Conservation (phyloP, 2,329 filamentous ascomycete genomes). For the Lachnellula arida region DNA sequence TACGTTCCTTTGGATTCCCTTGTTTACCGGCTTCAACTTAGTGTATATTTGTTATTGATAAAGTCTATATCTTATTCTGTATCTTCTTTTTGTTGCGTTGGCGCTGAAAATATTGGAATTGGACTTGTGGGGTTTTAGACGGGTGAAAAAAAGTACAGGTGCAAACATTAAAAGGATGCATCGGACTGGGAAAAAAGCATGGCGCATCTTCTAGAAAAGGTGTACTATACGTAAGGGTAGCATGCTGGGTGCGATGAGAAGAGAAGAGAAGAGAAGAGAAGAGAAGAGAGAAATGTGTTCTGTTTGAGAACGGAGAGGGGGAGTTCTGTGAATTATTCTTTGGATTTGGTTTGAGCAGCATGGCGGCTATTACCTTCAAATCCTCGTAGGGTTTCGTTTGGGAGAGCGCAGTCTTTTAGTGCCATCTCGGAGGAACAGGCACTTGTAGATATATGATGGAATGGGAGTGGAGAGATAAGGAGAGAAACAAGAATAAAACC, state of each 20-base stretch:
- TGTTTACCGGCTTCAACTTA: conserved; percentile 3
- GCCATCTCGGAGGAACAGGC: background rate
- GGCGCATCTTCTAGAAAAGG: background rate
- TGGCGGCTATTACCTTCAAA: conserved; percentile 30
- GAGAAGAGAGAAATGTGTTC: background rate
- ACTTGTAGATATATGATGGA: background rate
- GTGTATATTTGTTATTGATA: conserved; percentile 6
- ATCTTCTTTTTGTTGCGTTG: conserved; percentile 5
- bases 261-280: background rate
- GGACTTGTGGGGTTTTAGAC: conserved; percentile 1
- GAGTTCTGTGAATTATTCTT: background rate
- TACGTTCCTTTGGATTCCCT: conserved; percentile 15
- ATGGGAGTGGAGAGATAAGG: too few species aligned
- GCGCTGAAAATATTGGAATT: background rate
- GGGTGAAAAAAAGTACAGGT: background rate
- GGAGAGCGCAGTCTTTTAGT: conserved; percentile 31
- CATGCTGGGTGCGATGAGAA: background rate
- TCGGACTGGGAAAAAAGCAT: background rate
- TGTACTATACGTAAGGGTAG: background rate
- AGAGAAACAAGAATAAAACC: too few species aligned
- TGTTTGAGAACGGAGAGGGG: background rate
- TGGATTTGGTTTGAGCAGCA: background rate
- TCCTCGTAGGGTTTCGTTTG: conserved; percentile 11
- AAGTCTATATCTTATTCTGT: conserved; percentile 12
- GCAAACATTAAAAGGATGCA: background rate